Conservation (phyloP, 352 stramenopile species). For the Phytophthora aleatoria region DNA sequence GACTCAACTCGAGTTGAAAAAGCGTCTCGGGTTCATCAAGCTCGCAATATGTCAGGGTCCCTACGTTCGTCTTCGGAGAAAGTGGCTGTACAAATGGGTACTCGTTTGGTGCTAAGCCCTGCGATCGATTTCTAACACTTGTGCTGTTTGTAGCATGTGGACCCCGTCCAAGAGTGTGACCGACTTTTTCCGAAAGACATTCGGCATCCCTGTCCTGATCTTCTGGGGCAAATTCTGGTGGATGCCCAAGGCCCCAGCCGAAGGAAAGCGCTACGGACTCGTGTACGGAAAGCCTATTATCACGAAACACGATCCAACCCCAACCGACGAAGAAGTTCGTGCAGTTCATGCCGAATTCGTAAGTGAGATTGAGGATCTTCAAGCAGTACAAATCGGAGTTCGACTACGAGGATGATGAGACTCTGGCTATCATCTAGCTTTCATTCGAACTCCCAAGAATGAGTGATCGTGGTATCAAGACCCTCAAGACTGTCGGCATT, state of each 20-base stretch:
- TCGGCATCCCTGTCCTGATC: conserved; percentile 39
- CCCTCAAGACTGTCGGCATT: background rate
- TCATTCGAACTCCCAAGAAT: background rate
- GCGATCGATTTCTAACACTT: background rate
- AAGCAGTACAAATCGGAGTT: background rate
- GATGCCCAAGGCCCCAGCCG: conserved; percentile 35
- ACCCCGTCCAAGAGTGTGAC: conserved; percentile 32
- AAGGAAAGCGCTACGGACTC: conserved; percentile 40
- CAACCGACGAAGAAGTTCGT: conserved; percentile 33
- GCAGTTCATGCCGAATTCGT: conserved; percentile 38
- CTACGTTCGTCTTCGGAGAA: conserved; percentile 49
- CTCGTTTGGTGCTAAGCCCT: background rate
- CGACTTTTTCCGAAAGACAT: conserved; percentile 28
- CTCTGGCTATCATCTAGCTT: background rate
- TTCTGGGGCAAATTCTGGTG: conserved; percentile 48
- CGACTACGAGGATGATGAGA: background rate
- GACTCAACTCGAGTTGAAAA: conserved; percentile 41
- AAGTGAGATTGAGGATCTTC: conserved; percentile 17
- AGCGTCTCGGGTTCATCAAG: conserved; percentile 47
- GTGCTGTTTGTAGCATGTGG: conserved; percentile 30
- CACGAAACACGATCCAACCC: conserved; percentile 19
- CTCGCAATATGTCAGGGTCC: conserved; percentile 45
- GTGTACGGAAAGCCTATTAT: conserved; percentile 46
- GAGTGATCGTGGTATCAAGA: background rate
- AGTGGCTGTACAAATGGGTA: conserved; percentile 50